Conservation (phyloP, 2,329 filamentous ascomycete species). For the Aspergillus glaucus region DNA sequence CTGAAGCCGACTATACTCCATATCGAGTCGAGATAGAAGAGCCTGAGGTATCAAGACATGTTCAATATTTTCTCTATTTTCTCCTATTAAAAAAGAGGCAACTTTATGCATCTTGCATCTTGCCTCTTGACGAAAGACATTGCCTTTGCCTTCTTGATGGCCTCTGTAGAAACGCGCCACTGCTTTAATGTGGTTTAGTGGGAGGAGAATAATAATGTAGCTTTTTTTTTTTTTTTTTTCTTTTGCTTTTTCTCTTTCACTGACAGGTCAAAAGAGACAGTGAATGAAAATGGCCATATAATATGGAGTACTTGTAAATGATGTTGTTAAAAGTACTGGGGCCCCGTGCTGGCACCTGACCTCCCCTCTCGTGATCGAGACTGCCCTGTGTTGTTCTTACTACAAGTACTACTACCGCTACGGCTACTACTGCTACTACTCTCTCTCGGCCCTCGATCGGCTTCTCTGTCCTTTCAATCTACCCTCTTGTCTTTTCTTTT, state of each 20-base stretch:
- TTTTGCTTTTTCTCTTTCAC: not conserved
- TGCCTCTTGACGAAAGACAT: not conserved
- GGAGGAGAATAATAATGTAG: not conserved
- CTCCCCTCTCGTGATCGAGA: constrained; percentile 1
- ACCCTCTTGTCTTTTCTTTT: not conserved
- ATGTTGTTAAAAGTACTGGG: no score
- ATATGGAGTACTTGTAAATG: no score
- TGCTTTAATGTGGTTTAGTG: not conserved
- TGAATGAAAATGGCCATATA: no score
- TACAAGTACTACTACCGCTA: not conserved
- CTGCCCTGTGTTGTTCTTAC: not conserved
- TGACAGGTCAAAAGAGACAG: no score
- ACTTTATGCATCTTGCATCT: not conserved
- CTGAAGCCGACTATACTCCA: no score
- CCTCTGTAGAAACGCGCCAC: not conserved
- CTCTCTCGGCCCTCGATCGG: not conserved
- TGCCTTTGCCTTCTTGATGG: not conserved
- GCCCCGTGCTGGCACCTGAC: not conserved
- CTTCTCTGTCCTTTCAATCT: not conserved
- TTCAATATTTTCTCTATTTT: no score
- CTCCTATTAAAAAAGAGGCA: not conserved
- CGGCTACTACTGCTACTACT: not conserved
- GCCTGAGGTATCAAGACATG: no score
- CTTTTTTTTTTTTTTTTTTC: no score
- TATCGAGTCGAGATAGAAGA: no score